Base-by-base conservation (phyloP, 108 stramenopile genomes). In the Nannochloropsis oceanica region DNA sequence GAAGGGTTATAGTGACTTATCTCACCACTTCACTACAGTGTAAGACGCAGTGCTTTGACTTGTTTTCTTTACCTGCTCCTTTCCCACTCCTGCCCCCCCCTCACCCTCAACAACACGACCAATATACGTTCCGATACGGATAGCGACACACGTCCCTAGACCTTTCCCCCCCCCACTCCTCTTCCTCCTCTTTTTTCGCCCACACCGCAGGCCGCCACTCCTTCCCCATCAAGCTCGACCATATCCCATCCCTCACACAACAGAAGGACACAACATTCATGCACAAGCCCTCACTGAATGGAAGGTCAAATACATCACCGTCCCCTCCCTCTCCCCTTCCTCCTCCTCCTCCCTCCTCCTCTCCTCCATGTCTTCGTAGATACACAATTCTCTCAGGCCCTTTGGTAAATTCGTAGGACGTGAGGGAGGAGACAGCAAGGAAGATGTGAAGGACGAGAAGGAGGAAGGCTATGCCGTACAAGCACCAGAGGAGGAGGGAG, bases 381-480 rank as follows among this genome's bases (percentile, higher is more conserved):
- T 90, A 90, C 12, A 27, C 42, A 22, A 90, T 42, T 0, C 44
- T 25, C 84, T 81, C 81, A 2, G 89, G 13, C 27, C 81, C 27
- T 25, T 43, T 25, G 27, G 85, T 18, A 24, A 87, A 89, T 44
- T 90, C 90, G 59, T 81, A 90, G 44, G 85, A 46, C 24, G 90
- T 90, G 42, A 80, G 27, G 87, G 43, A 43, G 44, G 90, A 82
- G 25, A 24, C 13, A 25, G 90, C 90, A 43, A 90, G 83, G 81
- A 87, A 90, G 73, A 43, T 13, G 84, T 90, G 90, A 79, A 87
- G 81, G 27, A 43, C 42, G 9, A 90, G 82, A 13, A 90, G 83
- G 20, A 27, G 24, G 25, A 27, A 80, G 44, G 84, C 79, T 43
- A 87, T 1, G 11, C 12, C 22, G 13, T 83, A 26, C 81, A 89